Conservation (phyloP, 306 rosid species). For the Rosa rugosa region DNA sequence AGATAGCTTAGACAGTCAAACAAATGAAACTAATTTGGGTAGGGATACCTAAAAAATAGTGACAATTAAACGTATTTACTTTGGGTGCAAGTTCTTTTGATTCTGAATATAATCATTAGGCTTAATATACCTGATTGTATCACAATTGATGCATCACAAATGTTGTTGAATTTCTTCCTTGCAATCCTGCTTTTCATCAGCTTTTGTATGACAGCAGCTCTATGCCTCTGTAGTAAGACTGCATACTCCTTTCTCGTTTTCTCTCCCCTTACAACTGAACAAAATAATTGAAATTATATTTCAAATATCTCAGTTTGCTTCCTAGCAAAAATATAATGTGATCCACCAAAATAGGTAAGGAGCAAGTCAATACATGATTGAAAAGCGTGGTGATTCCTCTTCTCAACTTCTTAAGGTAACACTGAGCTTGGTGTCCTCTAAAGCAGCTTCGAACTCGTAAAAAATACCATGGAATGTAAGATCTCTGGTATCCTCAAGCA, state of each 20-base stretch:
- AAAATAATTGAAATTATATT: too few relatives aligned
- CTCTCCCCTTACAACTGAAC: too few relatives aligned
- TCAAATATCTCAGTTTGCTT: conserved; percentile 9
- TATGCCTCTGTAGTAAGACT: conserved; percentile 62
- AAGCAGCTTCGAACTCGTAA: conserved; percentile 94
- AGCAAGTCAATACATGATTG: conserved; percentile 83
- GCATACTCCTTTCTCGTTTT: too few relatives aligned
- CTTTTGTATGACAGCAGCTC: conserved; percentile 83
- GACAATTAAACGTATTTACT: not conserved
- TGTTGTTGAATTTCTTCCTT: conserved; percentile 47
- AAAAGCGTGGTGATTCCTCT: conserved; percentile 63
- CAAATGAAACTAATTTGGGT: not conserved
- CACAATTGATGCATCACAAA: conserved; percentile 57
- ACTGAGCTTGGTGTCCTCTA: conserved; percentile 86
- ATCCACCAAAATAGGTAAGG: conserved; percentile 23
- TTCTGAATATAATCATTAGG: not conserved
- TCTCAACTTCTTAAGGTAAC: conserved; percentile 59
- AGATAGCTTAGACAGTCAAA: conserved; percentile 22
- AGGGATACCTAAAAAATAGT: not conserved
- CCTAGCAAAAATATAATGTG: conserved; percentile 29
- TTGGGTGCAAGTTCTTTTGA: not conserved
- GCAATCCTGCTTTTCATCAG: conserved; percentile 50
- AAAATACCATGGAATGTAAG: conserved; percentile 83
- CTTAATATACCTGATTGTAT: conserved; percentile 65
- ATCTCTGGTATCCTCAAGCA: conserved; percentile 94